phyloP scores from a whole-genome alignment of 208 protist genomes.

The Porcisia hertigi region DNA sequence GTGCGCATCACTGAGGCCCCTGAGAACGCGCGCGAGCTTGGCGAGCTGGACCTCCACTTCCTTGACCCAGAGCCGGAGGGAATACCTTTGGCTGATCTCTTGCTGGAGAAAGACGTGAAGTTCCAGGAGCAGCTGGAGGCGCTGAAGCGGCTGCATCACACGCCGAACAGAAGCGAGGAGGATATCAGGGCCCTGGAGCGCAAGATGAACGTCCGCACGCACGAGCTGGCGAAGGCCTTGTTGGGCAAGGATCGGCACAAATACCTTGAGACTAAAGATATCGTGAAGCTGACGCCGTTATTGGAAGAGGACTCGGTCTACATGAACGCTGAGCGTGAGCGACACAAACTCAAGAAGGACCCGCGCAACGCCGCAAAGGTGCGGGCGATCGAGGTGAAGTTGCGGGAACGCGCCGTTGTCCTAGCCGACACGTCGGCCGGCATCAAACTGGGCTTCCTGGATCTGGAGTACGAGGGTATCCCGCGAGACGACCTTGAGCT shows the following conservation, averaged over 20 bases:
- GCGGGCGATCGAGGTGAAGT: conserved; percentile 41
- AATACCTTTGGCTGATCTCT: conserved; percentile 59
- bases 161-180: conserved; percentile 33
- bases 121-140: conserved; percentile 60
- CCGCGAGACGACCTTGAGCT: conserved; percentile 58
- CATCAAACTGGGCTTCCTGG: conserved; percentile 58
- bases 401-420: conserved; percentile 35
- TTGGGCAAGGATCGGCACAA: conserved; percentile 58
- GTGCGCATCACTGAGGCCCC: conserved; percentile 73
- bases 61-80: conserved; percentile 68
- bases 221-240: conserved; percentile 51
- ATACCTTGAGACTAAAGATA: conserved; percentile 52
- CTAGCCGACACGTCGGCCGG: conserved; percentile 35
- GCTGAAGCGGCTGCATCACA: conserved; percentile 44
- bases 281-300: conserved; percentile 44
- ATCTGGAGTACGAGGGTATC: conserved; percentile 74
- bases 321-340: conserved; percentile 46
- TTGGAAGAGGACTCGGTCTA: conserved; percentile 52
- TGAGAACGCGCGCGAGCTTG: conserved; percentile 60
- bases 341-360: conserved; percentile 64
- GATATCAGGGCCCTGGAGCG: conserved; percentile 44
- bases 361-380: conserved; percentile 62
- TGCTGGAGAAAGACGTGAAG: conserved; percentile 47
- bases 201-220: conserved; percentile 50
- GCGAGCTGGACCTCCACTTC: conserved; percentile 73